A percentile compares a stretch with the other conserved stretches of the same genome.
Conservation (phyloP, 2,329 filamentous ascomycete species). For the Calcarisporium arbuscula region DNA sequence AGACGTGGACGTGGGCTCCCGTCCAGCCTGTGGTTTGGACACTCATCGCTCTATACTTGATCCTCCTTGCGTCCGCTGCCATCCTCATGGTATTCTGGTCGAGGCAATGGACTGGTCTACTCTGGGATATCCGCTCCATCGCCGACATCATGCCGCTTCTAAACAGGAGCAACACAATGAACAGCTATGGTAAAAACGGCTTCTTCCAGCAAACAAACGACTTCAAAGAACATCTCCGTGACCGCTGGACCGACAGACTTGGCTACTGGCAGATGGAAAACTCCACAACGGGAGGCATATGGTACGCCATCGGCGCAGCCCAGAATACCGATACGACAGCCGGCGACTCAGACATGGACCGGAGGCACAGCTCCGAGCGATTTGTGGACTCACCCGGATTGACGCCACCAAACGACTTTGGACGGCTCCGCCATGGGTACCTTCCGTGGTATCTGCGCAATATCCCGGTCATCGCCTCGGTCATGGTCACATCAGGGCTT, state of each 20-base stretch:
- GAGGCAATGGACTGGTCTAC: slow-evolving; percentile 62
- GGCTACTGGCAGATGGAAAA: slow-evolving; percentile 78
- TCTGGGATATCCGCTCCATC: slow-evolving; percentile 79
- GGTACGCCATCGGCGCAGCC: slow-evolving; percentile 66
- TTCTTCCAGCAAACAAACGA: slow-evolving; percentile 43
- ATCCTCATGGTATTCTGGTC: slow-evolving; percentile 58
- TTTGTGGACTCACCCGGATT: slow-evolving; percentile 24
- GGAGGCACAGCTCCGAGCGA: slow-evolving; percentile 22
- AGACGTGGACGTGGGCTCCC: slow-evolving; percentile 71
- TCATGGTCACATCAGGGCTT: slow-evolving; percentile 52
- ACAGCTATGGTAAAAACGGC: slow-evolving; percentile 65
- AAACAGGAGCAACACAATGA: slow-evolving; percentile 70
- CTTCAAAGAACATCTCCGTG: slow-evolving; percentile 46
- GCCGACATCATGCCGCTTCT: slow-evolving; percentile 76
- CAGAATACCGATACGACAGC: too few relatives aligned
- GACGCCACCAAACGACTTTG: slow-evolving; percentile 12
- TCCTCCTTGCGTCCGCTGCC: slow-evolving; percentile 51
- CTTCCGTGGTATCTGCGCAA: slow-evolving; percentile 72
- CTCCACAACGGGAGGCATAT: slow-evolving; percentile 56
- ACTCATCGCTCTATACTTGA: slow-evolving; percentile 64
- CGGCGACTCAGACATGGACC: slow-evolving; percentile 17
- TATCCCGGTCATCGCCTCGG: slow-evolving; percentile 58
- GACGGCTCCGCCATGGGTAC: slow-evolving; percentile 46
- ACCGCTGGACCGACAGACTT: slow-evolving; percentile 61
- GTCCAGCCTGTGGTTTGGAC: slow-evolving; percentile 75